Evolutionary conservation across 164 flowering plant species (phyloP), one percentile per base, ranked within the genome.

Genomic region (Paratinospora sagittata): DNA sequence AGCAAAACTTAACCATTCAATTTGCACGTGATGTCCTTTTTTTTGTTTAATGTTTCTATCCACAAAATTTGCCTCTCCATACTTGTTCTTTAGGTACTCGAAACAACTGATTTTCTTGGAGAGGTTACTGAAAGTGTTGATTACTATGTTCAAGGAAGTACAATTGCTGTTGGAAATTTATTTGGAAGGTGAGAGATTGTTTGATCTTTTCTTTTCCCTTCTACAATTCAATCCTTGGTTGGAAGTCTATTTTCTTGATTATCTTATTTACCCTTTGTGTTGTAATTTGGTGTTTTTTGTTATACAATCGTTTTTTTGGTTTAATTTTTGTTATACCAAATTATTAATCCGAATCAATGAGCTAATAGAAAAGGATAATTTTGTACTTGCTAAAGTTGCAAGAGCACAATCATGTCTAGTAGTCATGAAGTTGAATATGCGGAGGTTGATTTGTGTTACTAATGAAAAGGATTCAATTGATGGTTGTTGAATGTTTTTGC

Each of bases 111-210:
- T 76, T 86, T 84, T 75, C 85, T 96, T 23, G 90, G 91, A 63
- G 99, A 96, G 85, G 98, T 96, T 26, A 96, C 99, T 21, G 98
- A 93, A 86, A 90, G 77, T 81, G 97, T 92, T 66, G 99, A 90
- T 72, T 96, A 96, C 74, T 93, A 81, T 83, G 96, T 93, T 24
- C 92, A 88, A 78, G 99, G 99, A 75, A 86, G 88, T 78, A 96
- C 99, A 23, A 71, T 96, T 79, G 92, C 92, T 65, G 98, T 93
- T 3, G 99, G 99, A 30, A 96, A 96, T 79, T 82, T 96, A 74
- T 96, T 96, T 86, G 98, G 99, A 81, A 90, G 99, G 99, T 94
- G 68, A 73, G 33, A 21, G 24, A 65, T 5, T 67, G 27, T 71
- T 5, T 57, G 30, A 30, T 27, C 23, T 16, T 67, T 27, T 1